Conservation (phyloP, 495 filamentous ascomycete genomes). For the Podospora conica region DNA sequence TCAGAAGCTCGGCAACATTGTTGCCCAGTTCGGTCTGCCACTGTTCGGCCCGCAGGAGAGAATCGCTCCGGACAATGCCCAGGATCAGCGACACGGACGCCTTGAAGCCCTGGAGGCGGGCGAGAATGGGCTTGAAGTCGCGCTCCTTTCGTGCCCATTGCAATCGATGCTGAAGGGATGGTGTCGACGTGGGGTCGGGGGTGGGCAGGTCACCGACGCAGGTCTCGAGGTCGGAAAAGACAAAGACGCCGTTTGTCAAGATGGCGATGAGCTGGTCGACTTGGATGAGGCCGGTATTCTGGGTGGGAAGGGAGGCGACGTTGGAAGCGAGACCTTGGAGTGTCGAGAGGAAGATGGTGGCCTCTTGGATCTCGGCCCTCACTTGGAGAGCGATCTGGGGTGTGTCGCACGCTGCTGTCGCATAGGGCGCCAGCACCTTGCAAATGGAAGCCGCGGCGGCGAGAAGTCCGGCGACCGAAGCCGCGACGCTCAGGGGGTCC, state of each 20-base stretch:
- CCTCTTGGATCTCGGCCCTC: conserved; percentile 12
- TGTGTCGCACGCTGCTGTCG: conserved; percentile 13
- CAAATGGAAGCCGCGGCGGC: conserved; percentile 11
- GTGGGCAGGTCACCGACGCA: background rate
- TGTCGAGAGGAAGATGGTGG: conserved; percentile 8
- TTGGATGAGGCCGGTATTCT: conserved; percentile 10
- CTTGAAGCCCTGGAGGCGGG: conserved; percentile 19
- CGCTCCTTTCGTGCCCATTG: conserved; percentile 19
- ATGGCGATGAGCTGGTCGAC: conserved; percentile 22
- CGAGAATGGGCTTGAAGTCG: conserved; percentile 3
- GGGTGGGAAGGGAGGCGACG: conserved; percentile 5
- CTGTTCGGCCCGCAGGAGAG: conserved; percentile 8
- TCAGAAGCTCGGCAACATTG: background rate
- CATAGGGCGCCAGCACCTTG: conserved; percentile 18
- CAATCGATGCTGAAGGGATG: conserved; percentile 3
- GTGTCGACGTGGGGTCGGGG: background rate
- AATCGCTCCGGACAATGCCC: conserved; percentile 16
- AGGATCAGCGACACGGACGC: conserved; percentile 14
- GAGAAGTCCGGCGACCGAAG: conserved; percentile 20
- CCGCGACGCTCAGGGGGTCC: conserved; percentile 20
- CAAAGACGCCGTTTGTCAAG: conserved; percentile 21
- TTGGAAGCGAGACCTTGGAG: conserved; percentile 13
- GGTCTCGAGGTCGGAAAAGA: conserved; percentile 24
- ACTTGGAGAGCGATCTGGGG: conserved; percentile 16
- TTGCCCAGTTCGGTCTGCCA: background rate